Percentiles rank a stretch among this genome's conserved stretches.
Conservation (phyloP, 129 eudicot species). For the Flaveria brownii region DNA sequence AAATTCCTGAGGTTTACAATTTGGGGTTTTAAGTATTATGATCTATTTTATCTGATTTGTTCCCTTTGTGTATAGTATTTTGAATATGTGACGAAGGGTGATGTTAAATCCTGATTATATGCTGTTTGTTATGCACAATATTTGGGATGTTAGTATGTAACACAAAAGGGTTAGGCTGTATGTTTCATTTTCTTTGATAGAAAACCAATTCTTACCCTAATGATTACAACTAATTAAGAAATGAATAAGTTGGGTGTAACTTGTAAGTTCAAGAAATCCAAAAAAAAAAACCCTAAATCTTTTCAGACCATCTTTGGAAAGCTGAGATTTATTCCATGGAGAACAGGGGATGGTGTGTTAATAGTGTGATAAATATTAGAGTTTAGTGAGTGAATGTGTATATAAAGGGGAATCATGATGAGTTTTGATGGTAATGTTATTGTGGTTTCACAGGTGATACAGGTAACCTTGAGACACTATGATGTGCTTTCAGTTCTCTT, state of each 20-base stretch:
- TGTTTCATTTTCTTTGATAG: constrained; percentile 1
- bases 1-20: neutral
- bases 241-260: neutral
- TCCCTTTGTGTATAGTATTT: neutral
- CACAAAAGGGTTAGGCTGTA: constrained; percentile 5
- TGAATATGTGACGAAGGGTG: neutral
- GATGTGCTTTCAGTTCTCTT: constrained; percentile 63
- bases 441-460: constrained; percentile 11
- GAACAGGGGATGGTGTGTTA: neutral
- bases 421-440: neutral
- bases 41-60: constrained; percentile 3
- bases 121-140: constrained; percentile 8
- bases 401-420: neutral
- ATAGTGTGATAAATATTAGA: too few species aligned
- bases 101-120: constrained; percentile 5
- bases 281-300: constrained; percentile 1
- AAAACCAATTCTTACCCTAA: neutral
- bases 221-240: neutral
- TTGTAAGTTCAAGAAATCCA: neutral
- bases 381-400: neutral
- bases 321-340: neutral
- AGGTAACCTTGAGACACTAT: constrained; percentile 34
- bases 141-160: neutral
- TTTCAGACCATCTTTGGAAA: constrained; percentile 2
- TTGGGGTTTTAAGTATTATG: neutral